A percentile compares a stretch with the other conserved stretches of the same genome.
These are phyloP conservation scores for Pseudozyma tsukubaensis DNA, from an alignment of 1,284 basidiomycete species.

Conservation along the genomic window DNA sequence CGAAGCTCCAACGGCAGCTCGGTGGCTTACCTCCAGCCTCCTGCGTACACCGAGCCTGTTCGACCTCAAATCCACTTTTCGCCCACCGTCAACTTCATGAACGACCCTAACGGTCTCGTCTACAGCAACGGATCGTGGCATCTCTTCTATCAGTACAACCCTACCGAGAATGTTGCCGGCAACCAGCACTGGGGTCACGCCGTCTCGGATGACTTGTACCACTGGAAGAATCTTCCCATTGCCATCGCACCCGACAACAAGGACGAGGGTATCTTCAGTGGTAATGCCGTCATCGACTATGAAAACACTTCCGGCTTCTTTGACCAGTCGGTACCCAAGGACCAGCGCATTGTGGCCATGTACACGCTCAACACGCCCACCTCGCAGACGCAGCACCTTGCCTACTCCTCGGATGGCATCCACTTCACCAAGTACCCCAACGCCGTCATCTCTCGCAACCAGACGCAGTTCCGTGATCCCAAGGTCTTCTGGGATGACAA, in stretches of 20 bases:
- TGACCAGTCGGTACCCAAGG: slow-evolving; percentile 64
- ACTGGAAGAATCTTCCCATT: slow-evolving; percentile 70
- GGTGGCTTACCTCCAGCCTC: slow-evolving; percentile 21
- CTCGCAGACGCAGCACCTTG: slow-evolving; percentile 69
- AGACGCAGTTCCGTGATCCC: slow-evolving; percentile 70
- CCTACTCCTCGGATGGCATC: slow-evolving; percentile 70
- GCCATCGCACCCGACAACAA: slow-evolving; percentile 64
- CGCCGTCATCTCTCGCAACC: slow-evolving; percentile 64
- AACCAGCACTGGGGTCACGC: slow-evolving; percentile 72
- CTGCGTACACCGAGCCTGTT: slow-evolving; percentile 45
- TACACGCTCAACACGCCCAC: slow-evolving; percentile 70
- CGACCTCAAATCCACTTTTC: slow-evolving; percentile 61
- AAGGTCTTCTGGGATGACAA: slow-evolving; percentile 70
- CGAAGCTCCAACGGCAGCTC: slow-evolving; percentile 42
- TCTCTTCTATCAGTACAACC: slow-evolving; percentile 71
- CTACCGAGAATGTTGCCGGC: slow-evolving; percentile 68
- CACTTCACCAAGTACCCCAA: slow-evolving; percentile 69
- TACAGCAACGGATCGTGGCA: slow-evolving; percentile 70
- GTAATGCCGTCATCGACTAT: slow-evolving; percentile 70
- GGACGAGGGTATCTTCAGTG: slow-evolving; percentile 67
- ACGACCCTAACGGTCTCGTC: slow-evolving; percentile 71
- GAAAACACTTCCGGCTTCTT: slow-evolving; percentile 71
- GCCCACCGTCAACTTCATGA: slow-evolving; percentile 69
- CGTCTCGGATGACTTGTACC: slow-evolving; percentile 70
- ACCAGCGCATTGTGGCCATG: slow-evolving; percentile 69